Percentiles rank a stretch among this genome's conserved stretches.
These are phyloP conservation scores for Globisporangium radiosum DNA, from an alignment of 352 stramenopile genomes.

Conservation along the genomic window DNA sequence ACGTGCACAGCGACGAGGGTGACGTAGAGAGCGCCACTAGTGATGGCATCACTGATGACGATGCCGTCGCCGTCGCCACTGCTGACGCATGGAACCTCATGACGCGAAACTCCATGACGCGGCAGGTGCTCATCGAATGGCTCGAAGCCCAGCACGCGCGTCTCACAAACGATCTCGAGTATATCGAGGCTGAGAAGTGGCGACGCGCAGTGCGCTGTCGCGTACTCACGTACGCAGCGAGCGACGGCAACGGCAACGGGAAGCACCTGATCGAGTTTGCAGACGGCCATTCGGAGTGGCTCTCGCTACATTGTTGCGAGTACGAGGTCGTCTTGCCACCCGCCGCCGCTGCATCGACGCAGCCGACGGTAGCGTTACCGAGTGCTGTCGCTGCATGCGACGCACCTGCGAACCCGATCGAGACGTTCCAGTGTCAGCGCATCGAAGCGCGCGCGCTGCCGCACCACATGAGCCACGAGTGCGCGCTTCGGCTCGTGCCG, in stretches of 20 bases:
- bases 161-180: slow-evolving; percentile 6
- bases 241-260: slow-evolving; percentile 1
- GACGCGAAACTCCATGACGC: not conserved
- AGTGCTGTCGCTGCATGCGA: not conserved
- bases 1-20: not conserved
- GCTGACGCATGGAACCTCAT: slow-evolving; percentile 2
- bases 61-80: not conserved
- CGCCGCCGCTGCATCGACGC: not conserved
- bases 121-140: slow-evolving; percentile 5
- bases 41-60: not conserved
- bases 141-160: not conserved
- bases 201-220: slow-evolving; percentile 17
- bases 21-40: not conserved
- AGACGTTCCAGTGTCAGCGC: slow-evolving; percentile 20
- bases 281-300: slow-evolving; percentile 44
- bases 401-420: not conserved
- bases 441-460: slow-evolving; percentile 9
- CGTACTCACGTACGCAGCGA: slow-evolving; percentile 33
- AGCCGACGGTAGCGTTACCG: not conserved
- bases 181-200: slow-evolving; percentile 6
- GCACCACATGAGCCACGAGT: slow-evolving; percentile 30
- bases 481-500: slow-evolving; percentile 36
- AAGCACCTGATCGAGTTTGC: slow-evolving; percentile 50
- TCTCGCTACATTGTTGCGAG: slow-evolving; percentile 28
- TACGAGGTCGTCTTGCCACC: slow-evolving; percentile 28